Evolutionary conservation across 108 stramenopile species (phyloP), one percentile per base, ranked within the genome.

Genomic region (Nitzschia sp.): DNA sequence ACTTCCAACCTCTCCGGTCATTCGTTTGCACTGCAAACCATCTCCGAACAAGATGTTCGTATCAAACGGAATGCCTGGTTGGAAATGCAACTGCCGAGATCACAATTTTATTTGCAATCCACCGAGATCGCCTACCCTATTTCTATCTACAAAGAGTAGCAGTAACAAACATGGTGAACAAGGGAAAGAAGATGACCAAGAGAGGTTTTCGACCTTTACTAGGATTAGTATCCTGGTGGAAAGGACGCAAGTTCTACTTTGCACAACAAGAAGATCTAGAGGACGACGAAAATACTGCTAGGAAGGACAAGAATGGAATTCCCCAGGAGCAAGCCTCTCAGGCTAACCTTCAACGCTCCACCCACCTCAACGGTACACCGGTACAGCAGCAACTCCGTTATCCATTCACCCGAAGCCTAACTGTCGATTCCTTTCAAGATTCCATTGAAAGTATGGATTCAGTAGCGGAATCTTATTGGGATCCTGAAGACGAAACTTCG

Each of bases 371-470:
- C 8, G 11, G 13, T 13, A 4, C 23, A 25, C 5, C n/a, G 53
- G 8, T 13, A 6, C 53, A 54, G 19, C 57, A 58, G 23, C 27
- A 29, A 28, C 57, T 25, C 29, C 57, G 49, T 9, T 19, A 51
- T 19, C 61, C 61, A 18, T 18, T 51, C 3, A 32, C n/a, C 0
- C 27, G 64, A 3, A 51, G 29, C 28, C 21, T 42, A 15, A 61
- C 46, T 42, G 26, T 49, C 9, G 60, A 62, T 32, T 65, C 76
- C 35, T 70, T 62, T 21, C 60, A 73, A 32, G 81, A 65, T 54
- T 82, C 81, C 19, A 38, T 82, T 34, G 71, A 73, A 46, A 76
- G 68, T 31, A 45, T 76, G 56, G 75, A 82, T 35, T 73, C 75
- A 9, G 23, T 76, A 25, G 57, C 57, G 21, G 65, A 57, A 30